phyloP scores from a whole-genome alignment of 2,329 filamentous ascomycete genomes.

The Aspergillus quadrilineatus region DNA sequence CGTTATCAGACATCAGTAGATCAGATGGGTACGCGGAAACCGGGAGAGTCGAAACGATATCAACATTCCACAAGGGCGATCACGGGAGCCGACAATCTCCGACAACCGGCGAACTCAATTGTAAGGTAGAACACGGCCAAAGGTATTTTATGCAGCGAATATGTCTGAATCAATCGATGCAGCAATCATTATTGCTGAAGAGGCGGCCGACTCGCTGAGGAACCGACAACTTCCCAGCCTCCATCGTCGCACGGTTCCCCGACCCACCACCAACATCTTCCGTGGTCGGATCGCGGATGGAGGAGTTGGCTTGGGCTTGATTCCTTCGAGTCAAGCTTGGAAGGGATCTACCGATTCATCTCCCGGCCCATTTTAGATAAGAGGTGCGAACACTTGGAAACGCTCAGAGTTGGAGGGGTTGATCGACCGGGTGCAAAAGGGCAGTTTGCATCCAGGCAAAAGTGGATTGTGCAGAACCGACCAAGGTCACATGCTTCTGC shows the following conservation, averaged over 20 bases:
- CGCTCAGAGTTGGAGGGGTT: not conserved
- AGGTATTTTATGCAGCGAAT: no score
- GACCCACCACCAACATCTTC: not conserved
- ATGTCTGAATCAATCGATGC: not conserved
- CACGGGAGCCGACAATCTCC: no score
- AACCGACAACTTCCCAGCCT: not conserved
- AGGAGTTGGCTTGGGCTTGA: not conserved
- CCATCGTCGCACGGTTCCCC: not conserved
- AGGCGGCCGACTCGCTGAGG: not conserved
- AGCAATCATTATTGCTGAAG: not conserved
- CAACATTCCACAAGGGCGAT: no score
- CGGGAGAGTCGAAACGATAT: no score
- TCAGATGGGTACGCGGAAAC: no score
- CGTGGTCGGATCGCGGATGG: not conserved
- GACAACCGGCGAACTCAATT: no score
- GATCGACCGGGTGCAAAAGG: not conserved
- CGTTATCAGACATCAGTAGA: no score
- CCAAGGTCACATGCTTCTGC: not conserved
- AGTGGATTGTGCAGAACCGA: not conserved
- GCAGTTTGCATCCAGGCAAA: not conserved
- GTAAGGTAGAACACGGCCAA: not conserved
- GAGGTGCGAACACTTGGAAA: not conserved
- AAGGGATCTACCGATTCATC: not conserved
- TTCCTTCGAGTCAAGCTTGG: not conserved
- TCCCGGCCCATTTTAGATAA: no score